Percentiles rank a stretch among this genome's conserved stretches.
Evolutionary conservation across 305 asterid species (phyloP).

Genomic region (Coffea humblotiana): DNA sequence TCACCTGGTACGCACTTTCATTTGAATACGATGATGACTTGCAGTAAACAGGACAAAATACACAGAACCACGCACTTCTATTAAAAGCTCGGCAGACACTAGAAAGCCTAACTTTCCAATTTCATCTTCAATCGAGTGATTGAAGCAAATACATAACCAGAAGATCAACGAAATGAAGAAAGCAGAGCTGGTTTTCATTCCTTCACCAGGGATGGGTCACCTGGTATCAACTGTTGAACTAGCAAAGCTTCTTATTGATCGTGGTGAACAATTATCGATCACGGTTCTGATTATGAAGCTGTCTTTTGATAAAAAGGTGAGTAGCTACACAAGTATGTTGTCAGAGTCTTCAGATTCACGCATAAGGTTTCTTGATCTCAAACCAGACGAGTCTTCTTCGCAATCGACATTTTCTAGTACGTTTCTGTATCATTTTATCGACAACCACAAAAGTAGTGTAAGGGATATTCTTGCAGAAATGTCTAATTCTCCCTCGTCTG

Average conservation of each 20-base stretch:
- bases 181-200: conserved; percentile 32
- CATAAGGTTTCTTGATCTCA: conserved; percentile 21
- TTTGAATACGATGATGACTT: no score
- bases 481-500: neutral
- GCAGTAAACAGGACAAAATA: no score
- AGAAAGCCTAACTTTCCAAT: no score
- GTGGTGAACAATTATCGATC: conserved; percentile 27
- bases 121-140: no score
- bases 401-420: neutral
- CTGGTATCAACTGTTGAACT: conserved; percentile 25
- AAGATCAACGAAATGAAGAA: neutral
- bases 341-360: conserved; percentile 16
- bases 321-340: neutral
- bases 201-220: conserved; percentile 35
- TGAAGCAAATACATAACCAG: no score
- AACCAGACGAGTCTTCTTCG: neutral
- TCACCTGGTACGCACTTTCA: no score
- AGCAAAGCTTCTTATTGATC: conserved; percentile 32
- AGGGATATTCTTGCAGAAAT: conserved; percentile 32
- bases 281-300: conserved; percentile 29
- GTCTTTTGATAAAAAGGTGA: conserved; percentile 6
- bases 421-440: conserved; percentile 9
- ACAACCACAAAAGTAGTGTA: conserved; percentile 32
- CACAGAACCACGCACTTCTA: no score
- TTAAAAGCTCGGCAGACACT: no score